Conservation (phyloP, 106 monocot species). For the Dendrobium huoshanense region DNA sequence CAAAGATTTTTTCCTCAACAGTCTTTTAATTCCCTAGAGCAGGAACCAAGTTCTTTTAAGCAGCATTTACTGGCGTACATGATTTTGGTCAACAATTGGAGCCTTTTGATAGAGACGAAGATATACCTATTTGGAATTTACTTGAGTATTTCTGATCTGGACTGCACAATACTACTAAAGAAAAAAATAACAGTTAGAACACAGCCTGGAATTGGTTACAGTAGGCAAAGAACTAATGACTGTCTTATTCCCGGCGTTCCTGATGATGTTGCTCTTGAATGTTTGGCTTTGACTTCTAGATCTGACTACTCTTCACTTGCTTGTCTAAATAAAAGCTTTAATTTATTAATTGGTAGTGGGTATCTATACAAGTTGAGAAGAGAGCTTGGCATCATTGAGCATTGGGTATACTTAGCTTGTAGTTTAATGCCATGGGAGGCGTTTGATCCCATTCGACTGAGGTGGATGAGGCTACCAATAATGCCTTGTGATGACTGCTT, state of each 20-base stretch:
- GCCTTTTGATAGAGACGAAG: conserved; percentile 18
- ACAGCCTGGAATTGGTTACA: conserved; percentile 16
- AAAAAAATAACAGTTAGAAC: conserved; percentile 13
- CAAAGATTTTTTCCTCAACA: conserved; percentile 24
- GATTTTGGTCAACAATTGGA: conserved; percentile 30
- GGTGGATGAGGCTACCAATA: conserved; percentile 72
- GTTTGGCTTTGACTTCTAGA: conserved; percentile 49
- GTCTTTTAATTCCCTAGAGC: conserved; percentile 18
- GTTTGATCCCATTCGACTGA: conserved; percentile 51
- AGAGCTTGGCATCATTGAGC: conserved; percentile 48
- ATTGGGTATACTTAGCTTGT: conserved; percentile 72
- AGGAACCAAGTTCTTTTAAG: conserved; percentile 26
- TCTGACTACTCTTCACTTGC: conserved; percentile 74
- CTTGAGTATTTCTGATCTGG: conserved; percentile 12
- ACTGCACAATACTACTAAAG: conserved; percentile 8
- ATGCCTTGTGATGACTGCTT: conserved; percentile 90
- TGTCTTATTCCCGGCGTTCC: conserved; percentile 49
- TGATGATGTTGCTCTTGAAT: conserved; percentile 59
- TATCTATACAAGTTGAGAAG: conserved; percentile 66
- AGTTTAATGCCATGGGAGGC: conserved; percentile 80
- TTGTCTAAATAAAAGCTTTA: conserved; percentile 54
- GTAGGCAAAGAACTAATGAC: conserved; percentile 33
- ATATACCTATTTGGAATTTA: conserved; percentile 11
- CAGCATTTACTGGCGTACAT: conserved; percentile 37
- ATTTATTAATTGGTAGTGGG: conserved; percentile 44